Evolutionary conservation across 2,329 filamentous ascomycete species (phyloP).

Genomic region (Dissoconium aciculare): DNA sequence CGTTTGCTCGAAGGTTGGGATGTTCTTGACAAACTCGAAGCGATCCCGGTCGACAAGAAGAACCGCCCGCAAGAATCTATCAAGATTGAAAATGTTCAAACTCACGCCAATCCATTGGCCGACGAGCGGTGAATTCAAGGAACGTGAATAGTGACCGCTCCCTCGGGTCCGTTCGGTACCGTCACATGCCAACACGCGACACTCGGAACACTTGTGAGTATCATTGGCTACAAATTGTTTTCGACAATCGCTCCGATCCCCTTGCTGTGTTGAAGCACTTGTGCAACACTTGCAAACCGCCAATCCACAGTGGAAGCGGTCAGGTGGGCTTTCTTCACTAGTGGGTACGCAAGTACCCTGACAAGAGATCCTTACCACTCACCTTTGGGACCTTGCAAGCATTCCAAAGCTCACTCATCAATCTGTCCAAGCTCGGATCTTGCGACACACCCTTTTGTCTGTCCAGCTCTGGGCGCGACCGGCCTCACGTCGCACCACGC

Average conservation of each 20-base stretch:
- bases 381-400: too few species aligned
- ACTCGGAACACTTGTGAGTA: background rate
- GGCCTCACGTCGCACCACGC: too few species aligned
- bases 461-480: too few species aligned
- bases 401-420: too few species aligned
- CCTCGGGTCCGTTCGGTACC: background rate
- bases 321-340: too few species aligned
- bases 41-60: conserved; percentile 61
- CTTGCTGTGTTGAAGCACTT: too few species aligned
- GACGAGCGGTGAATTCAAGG: conserved; percentile 20
- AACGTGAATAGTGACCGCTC: background rate
- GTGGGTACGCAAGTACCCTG: too few species aligned
- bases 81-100: conserved; percentile 52
- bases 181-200: background rate
- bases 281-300: too few species aligned
- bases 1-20: conserved; percentile 46
- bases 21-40: conserved; percentile 58
- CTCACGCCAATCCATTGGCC: conserved; percentile 69
- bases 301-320: too few species aligned
- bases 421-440: too few species aligned
- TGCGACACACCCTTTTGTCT: too few species aligned
- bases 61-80: conserved; percentile 53
- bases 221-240: background rate
- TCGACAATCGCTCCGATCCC: background rate
- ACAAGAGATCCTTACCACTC: too few species aligned